These are phyloP conservation scores for Ploettnerulaceae sp. DNA, from an alignment of 2,329 filamentous ascomycete genomes.

Conservation along the genomic window DNA sequence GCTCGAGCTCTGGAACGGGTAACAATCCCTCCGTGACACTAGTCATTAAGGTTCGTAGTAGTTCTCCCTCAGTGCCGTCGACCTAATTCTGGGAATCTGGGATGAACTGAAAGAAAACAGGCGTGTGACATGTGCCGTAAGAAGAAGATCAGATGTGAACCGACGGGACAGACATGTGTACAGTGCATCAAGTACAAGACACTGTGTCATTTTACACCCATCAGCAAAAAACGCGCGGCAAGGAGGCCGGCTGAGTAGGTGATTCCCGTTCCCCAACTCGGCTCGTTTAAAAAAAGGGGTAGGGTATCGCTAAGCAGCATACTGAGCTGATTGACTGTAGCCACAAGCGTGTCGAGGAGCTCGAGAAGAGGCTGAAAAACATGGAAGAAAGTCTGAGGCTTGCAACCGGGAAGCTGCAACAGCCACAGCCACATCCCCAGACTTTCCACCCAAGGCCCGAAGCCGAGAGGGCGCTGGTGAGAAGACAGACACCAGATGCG, in stretches of 20 bases:
- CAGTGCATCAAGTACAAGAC: constrained; percentile 30
- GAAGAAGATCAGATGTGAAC: constrained; percentile 33
- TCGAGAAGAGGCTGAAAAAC: constrained; percentile 20
- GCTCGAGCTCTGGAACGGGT: no score
- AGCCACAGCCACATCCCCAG: neutral
- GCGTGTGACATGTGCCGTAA: constrained; percentile 32
- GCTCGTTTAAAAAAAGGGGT: constrained; percentile 3
- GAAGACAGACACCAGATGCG: neutral
- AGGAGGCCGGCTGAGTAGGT: constrained; percentile 26
- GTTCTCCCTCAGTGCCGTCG: neutral
- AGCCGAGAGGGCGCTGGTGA: neutral
- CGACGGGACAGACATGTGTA: constrained; percentile 24
- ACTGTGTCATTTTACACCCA: constrained; percentile 32
- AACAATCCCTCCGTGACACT: neutral
- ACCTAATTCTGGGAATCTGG: no score
- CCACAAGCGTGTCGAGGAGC: constrained; percentile 18
- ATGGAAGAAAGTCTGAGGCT: constrained; percentile 22
- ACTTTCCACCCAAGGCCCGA: no score
- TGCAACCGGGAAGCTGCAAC: constrained; percentile 4
- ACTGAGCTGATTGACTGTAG: constrained; percentile 8
- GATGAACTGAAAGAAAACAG: constrained; percentile 12
- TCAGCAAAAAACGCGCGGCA: constrained; percentile 24
- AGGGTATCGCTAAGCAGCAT: neutral
- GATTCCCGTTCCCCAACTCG: no score
- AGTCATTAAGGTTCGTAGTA: neutral